These are phyloP conservation scores for Myxozyma sirexii DNA, from an alignment of 805 yeast genomes.

Conservation along the genomic window DNA sequence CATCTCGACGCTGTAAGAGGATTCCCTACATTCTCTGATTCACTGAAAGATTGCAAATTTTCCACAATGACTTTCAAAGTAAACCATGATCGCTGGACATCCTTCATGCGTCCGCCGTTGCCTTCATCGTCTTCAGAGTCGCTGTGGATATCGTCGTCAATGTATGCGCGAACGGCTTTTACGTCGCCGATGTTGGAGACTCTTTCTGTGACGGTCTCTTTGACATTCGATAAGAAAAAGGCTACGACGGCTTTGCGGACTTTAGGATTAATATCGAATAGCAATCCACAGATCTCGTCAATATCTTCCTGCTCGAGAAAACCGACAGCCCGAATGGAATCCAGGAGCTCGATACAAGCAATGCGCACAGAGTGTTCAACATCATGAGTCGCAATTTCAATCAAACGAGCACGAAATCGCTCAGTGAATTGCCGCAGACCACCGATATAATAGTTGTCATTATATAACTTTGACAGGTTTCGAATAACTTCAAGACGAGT, in stretches of 20 bases:
- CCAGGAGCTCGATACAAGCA: constrained; percentile 54
- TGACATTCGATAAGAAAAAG: constrained; percentile 48
- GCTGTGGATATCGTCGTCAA: constrained; percentile 9
- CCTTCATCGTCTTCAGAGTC: constrained; percentile 19
- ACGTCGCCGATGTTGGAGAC: constrained; percentile 19
- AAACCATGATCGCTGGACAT: constrained; percentile 15
- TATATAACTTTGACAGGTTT: constrained; percentile 55
- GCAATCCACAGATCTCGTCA: constrained; percentile 48
- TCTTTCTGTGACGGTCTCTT: constrained; percentile 38
- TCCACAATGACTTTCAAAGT: constrained; percentile 23
- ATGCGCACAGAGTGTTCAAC: constrained; percentile 58
- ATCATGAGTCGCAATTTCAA: constrained; percentile 64
- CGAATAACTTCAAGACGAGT: constrained; percentile 70
- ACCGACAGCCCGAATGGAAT: constrained; percentile 60
- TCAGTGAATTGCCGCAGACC: constrained; percentile 80
- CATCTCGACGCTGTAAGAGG: constrained; percentile 7
- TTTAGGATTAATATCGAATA: constrained; percentile 43
- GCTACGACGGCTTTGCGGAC: constrained; percentile 55
- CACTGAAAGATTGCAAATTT: constrained; percentile 17
- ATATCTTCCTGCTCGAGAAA: constrained; percentile 64
- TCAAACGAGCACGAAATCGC: constrained; percentile 64
- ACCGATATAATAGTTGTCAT: constrained; percentile 50
- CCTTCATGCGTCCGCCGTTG: neutral
- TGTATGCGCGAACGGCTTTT: constrained; percentile 6
- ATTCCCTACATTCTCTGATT: constrained; percentile 14